A percentile compares a stretch with the other conserved stretches of the same genome.
Conservation (phyloP, 176 grass and related monocot genomes). For the Miscanthus lutarioriparius region DNA sequence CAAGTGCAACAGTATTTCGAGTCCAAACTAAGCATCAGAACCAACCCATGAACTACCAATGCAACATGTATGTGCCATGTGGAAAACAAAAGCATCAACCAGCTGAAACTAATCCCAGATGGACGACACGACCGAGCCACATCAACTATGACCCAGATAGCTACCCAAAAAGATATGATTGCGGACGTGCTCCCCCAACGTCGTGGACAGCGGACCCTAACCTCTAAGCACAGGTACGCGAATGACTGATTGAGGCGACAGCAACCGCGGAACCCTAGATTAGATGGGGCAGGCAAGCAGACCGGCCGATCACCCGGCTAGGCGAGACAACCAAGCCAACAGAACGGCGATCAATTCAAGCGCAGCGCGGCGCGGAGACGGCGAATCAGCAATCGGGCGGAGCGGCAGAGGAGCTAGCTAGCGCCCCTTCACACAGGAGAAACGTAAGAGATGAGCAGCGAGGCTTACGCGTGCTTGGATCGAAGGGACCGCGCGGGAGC, state of each 20-base stretch:
- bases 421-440: neutral
- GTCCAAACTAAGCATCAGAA: neutral
- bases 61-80: neutral
- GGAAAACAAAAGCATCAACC: neutral
- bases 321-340: neutral
- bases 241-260: neutral
- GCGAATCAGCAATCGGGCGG: neutral
- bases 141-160: neutral
- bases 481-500: neutral
- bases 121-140: neutral
- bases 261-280: constrained; percentile 17
- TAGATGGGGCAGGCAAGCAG: constrained; percentile 6
- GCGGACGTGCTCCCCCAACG: neutral
- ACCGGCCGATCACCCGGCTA: neutral
- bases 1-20: neutral
- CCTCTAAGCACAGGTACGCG: neutral
- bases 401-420: neutral
- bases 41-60: neutral
- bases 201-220: neutral
- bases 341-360: neutral
- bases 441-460: neutral
- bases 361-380: neutral
- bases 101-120: neutral
- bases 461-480: neutral
- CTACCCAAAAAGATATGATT: neutral